Base-by-base conservation (phyloP, 306 rosid genomes). In the Corylus avellana region DNA sequence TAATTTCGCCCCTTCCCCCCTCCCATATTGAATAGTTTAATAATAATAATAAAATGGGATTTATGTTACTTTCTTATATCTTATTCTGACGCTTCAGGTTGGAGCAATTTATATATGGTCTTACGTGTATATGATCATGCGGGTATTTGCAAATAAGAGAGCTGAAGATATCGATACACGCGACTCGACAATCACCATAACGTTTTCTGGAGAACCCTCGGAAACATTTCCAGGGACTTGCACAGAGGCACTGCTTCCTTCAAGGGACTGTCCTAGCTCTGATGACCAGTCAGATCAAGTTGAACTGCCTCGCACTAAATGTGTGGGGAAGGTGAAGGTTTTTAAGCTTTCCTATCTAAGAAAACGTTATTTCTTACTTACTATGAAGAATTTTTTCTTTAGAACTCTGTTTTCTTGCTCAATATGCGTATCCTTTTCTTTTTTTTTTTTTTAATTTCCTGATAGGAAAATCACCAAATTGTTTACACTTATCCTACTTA, bases 101-200 rank as follows among this genome's bases (percentile, higher is more conserved):
- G 74, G 74, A 5, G 75, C 75, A 22, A 70, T 70, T 70, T 70
- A 49, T 25, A 70, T 49, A 70, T 49, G 56, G 75, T 70, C 75
- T 25, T 48, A 46, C 25, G 56, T 70, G 39, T 70, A 46, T 70
- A 70, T 49, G 35, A 70, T 70, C 32, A 70, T 70, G 74, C 32
- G 55, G 74, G 12, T 11, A 42, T 44, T 44, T 46, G 53, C 55
- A 70, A 70, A 20, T 9, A 47, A 70, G 16, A 70, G n/a, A 32
- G 11, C 12, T 10, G 2, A 58, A 58, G 35, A 58, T 22, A 27
- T 22, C 14, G n/a, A 64, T 12, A 64, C 70, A 64, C 18, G 32
- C 32, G 70, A 64, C 48, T 64, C 42, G 20, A 12, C 70, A 32
- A 37, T 64, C 20, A 35, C 20, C 22, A 16, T 64, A 35, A 14